Percentiles rank a stretch among this genome's conserved stretches.
These are phyloP conservation scores for Mucor plumbeus DNA, from an alignment of 371 early-diverging fungal species.

Conservation along the genomic window DNA sequence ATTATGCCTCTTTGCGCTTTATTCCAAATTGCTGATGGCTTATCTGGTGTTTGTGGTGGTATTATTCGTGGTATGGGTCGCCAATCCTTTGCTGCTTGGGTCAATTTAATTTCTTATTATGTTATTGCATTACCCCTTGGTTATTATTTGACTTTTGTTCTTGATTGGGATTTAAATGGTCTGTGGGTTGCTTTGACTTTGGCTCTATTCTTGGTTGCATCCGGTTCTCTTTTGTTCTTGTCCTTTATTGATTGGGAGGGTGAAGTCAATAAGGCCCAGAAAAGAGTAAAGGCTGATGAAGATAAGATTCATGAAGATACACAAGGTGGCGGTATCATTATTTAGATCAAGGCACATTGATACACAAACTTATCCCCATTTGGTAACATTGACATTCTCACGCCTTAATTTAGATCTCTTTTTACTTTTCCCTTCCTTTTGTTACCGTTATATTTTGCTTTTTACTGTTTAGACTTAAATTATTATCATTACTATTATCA, in stretches of 20 bases:
- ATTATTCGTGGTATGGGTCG: constrained; percentile 72
- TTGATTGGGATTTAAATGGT: constrained; percentile 62
- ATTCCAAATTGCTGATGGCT: constrained; percentile 76
- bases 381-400: constrained; percentile 9
- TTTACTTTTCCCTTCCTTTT: neutral
- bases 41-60: constrained; percentile 69
- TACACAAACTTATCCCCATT: neutral
- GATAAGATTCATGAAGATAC: constrained; percentile 28
- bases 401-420: neutral
- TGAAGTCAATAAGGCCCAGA: constrained; percentile 43
- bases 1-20: constrained; percentile 77
- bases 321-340: neutral
- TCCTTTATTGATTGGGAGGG: constrained; percentile 40
- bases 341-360: constrained; percentile 1
- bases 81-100: constrained; percentile 67
- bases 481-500: neutral
- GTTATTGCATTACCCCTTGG: constrained; percentile 71
- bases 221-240: constrained; percentile 39
- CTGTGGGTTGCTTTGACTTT: constrained; percentile 65
- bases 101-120: constrained; percentile 69
- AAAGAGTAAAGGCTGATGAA: constrained; percentile 33
- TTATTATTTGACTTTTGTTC: constrained; percentile 59
- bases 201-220: constrained; percentile 51
- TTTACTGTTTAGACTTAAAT: neutral
- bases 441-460: neutral